Percentiles rank a stretch among this genome's conserved stretches.
Conservation (phyloP, 2,329 filamentous ascomycete species). For the Purpureocillium lavendulum region DNA sequence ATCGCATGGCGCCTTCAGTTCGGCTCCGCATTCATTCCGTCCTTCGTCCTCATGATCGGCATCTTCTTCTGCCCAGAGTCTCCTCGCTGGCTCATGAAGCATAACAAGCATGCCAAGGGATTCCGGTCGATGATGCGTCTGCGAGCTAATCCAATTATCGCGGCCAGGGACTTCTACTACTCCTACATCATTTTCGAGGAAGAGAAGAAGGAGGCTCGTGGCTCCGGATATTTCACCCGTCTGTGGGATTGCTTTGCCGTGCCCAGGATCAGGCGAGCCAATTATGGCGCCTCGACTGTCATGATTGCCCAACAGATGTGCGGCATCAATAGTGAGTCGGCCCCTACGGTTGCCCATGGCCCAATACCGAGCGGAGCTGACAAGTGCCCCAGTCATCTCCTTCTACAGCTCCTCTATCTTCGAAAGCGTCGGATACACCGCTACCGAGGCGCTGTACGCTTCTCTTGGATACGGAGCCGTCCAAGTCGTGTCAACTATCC, state of each 20-base stretch:
- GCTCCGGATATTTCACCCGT: constrained; percentile 20
- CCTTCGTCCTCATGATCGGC: constrained; percentile 39
- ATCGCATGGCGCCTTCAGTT: constrained; percentile 52
- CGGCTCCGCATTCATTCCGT: constrained; percentile 44
- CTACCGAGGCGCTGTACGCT: constrained; percentile 37
- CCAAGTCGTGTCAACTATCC: constrained; percentile 28
- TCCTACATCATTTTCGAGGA: constrained; percentile 28
- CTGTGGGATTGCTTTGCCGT: constrained; percentile 53
- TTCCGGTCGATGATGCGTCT: constrained; percentile 41
- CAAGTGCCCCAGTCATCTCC: constrained; percentile 39
- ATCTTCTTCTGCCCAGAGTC: constrained; percentile 57
- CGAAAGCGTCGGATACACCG: constrained; percentile 41
- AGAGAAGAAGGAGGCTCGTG: constrained; percentile 18
- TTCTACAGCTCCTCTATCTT: constrained; percentile 60
- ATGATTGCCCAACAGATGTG: constrained; percentile 70
- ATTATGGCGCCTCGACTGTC: constrained; percentile 65
- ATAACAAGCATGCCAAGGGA: constrained; percentile 46
- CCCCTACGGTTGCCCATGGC: neutral
- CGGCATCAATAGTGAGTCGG: constrained; percentile 15
- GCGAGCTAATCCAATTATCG: constrained; percentile 43
- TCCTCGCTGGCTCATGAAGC: constrained; percentile 57
- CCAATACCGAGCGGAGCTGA: neutral
- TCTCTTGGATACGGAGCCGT: constrained; percentile 38
- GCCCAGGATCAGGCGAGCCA: constrained; percentile 61
- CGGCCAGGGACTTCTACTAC: constrained; percentile 48